Conservation (phyloP, 1,139 yeast species). For the Lodderomyces orthopsilosis region DNA sequence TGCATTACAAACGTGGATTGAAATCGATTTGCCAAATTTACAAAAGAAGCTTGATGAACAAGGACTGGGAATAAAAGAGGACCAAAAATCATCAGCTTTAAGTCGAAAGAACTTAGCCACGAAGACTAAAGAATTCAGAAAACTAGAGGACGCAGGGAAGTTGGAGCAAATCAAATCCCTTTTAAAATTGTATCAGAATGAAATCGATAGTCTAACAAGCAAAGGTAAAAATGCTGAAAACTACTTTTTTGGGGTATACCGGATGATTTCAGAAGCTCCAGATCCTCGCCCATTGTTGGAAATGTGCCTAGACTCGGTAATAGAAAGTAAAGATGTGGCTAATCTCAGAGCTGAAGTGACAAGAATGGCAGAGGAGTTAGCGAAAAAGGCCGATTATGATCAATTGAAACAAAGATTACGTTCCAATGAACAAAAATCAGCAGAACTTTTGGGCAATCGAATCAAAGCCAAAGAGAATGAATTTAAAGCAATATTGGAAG, state of each 20-base stretch:
- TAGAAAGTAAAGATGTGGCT: constrained; percentile 54
- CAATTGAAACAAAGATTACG: constrained; percentile 61
- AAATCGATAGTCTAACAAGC: constrained; percentile 77
- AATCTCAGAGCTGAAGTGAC: constrained; percentile 53
- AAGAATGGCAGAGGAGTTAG: constrained; percentile 56
- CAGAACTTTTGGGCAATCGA: constrained; percentile 46
- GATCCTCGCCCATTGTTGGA: constrained; percentile 86
- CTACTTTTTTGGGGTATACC: constrained; percentile 70
- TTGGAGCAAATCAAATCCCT: constrained; percentile 62
- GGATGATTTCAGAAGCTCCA: constrained; percentile 83
- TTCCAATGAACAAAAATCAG: constrained; percentile 57
- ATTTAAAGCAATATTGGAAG: constrained; percentile 55
- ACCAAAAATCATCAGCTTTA: constrained; percentile 63
- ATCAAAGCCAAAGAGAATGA: constrained; percentile 63
- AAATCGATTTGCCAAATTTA: constrained; percentile 62
- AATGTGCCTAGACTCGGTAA: constrained; percentile 66
- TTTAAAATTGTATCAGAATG: constrained; percentile 81
- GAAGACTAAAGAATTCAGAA: constrained; percentile 79
- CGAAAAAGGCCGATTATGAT: constrained; percentile 75
- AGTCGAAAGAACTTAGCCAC: constrained; percentile 75
- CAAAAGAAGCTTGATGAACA: constrained; percentile 74
- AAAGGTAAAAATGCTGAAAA: constrained; percentile 74
- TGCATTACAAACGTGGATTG: constrained; percentile 77
- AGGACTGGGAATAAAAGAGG: constrained; percentile 68
- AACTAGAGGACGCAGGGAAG: constrained; percentile 64